Percentiles rank a stretch among this genome's conserved stretches.
phyloP scores from a whole-genome alignment of 108 stramenopile genomes.

The Cyclotella cryptica region DNA sequence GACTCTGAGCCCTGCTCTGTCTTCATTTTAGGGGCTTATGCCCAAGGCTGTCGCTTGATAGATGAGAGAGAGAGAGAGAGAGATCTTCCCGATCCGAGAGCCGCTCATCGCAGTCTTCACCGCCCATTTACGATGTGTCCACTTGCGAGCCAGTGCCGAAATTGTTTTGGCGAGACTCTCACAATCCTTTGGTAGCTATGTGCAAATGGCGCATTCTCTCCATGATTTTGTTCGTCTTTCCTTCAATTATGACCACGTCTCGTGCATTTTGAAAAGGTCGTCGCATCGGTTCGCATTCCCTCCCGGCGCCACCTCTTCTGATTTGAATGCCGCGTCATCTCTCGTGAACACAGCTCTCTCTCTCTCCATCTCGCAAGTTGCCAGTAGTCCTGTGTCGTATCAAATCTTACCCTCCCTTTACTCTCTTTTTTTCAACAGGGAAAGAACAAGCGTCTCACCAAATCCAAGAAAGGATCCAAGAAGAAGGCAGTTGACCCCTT shows the following conservation, averaged over 20 bases:
- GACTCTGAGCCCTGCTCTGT: not conserved
- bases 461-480: conserved; percentile 93
- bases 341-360: not conserved
- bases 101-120: not conserved
- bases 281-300: not conserved
- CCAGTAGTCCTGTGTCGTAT: not conserved
- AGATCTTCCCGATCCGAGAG: not conserved
- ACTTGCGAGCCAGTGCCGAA: not conserved
- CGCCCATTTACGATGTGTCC: too few relatives aligned
- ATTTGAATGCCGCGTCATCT: too few relatives aligned
- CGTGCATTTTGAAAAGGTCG: not conserved
- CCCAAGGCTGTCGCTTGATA: conserved; percentile 9
- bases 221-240: not conserved
- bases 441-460: conserved; percentile 98
- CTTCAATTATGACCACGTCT: not conserved
- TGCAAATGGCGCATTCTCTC: not conserved
- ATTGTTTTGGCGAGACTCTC: not conserved
- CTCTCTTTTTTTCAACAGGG: conserved; percentile 66
- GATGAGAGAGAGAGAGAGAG: conserved; percentile 3
- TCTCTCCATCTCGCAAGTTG: not conserved
- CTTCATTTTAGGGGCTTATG: conserved; percentile 26
- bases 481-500: conserved; percentile 98
- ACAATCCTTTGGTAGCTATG: not conserved
- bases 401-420: not conserved
- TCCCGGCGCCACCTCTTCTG: not conserved